Base-by-base conservation (phyloP, 2,329 filamentous ascomycete species). In the Pseudopithomyces chartarum region DNA sequence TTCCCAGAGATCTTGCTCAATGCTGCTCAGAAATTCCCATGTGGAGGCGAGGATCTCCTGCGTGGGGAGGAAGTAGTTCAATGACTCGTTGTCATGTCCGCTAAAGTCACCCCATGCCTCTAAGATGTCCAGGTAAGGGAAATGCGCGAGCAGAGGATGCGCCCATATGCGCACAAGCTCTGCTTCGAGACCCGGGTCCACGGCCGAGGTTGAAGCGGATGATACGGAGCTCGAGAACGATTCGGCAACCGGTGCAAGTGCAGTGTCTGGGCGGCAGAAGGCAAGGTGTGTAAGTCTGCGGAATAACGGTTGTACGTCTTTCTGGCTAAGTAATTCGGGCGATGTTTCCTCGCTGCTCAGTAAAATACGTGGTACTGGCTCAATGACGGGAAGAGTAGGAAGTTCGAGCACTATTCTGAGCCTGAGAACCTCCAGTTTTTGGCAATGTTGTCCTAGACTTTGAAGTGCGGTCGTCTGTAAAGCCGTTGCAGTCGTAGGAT, bases 71-170 rank as follows among this genome's bases (percentile, higher is more conserved):
- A 73, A 65, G 57, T 75, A 75, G 13, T 64, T 67, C 20, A 72
- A 58, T 0, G 59, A 67, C 36, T 72, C 66, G 29, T 64, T 66
- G 42, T 72, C 69, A n/a, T 65, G 56, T 1, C 71, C 69, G 1
- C 60, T 63, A 54, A 60, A 69, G 26, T 74, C 70, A 34, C 70
- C 65, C 72, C 72, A 75, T 1, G 71, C 70, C 55, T 75, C 71
- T 1, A 74, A 59, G 2, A 72, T 63, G 36, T 74, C 68, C 8
- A 74, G 60, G 19, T 52, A 50, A 26, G 72, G 71, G 23, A 73
- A 73, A 23, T 71, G 65, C 0, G 55, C 56, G 13, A 67, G 57
- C 0, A 74, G 51, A 4, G 66, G 53, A 26, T 64, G 62, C 1
- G 70, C 71, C 69, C 69, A 73, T 4, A 58, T 56, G 17, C 61